phyloP scores from a whole-genome alignment of 768 basidiomycete species.

The Baorangia bicolor region DNA sequence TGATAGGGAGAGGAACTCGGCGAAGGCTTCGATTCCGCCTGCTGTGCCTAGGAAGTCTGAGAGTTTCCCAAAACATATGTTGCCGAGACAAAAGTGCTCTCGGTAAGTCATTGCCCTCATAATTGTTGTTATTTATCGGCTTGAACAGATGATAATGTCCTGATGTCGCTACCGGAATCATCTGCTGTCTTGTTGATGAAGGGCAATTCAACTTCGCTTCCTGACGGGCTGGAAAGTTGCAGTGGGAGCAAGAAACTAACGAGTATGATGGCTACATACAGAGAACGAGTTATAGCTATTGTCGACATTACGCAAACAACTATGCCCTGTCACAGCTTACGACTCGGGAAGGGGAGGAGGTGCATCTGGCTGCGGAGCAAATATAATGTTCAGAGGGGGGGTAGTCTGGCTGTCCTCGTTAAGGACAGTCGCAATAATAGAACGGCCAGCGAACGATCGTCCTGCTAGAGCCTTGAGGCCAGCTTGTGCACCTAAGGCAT shows the following conservation, averaged over 20 bases:
- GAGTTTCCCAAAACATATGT: not conserved
- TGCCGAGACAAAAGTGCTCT: not conserved
- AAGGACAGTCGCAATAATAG: conserved; percentile 82
- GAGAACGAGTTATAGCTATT: conserved; percentile 16
- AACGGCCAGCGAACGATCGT: conserved; percentile 80
- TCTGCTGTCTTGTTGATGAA: not conserved
- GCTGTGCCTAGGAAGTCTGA: not conserved
- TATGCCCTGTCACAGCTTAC: conserved; percentile 7
- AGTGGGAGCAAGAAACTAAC: not conserved
- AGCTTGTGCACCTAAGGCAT: conserved; percentile 56
- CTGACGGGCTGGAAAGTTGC: not conserved
- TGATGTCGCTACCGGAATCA: not conserved
- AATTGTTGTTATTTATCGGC: not conserved
- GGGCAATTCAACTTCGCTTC: not conserved
- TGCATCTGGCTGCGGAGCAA: conserved; percentile 80
- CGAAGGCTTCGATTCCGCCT: not conserved
- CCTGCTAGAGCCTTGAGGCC: conserved; percentile 91
- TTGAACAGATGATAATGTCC: not conserved
- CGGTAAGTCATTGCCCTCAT: not conserved
- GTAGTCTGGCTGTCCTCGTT: conserved; percentile 84
- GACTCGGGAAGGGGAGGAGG: conserved; percentile 69
- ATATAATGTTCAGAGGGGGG: conserved; percentile 77
- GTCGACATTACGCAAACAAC: conserved; percentile 11
- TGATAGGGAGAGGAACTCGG: not conserved
- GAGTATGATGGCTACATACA: conserved; percentile 23